These are phyloP conservation scores for Leccinum subrobustum DNA, from an alignment of 1,284 basidiomycete genomes.

Conservation along the genomic window DNA sequence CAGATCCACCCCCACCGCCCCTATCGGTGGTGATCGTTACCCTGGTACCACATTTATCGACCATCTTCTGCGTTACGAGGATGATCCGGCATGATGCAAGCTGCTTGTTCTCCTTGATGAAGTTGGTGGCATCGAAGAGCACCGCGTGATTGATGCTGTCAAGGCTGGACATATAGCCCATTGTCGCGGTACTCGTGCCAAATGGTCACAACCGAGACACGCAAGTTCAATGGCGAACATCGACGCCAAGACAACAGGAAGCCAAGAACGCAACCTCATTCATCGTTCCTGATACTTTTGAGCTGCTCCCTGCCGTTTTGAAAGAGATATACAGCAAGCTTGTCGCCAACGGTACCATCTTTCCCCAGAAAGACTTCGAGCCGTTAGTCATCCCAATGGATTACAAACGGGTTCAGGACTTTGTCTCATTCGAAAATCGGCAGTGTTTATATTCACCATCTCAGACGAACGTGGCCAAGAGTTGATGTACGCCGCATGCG, in stretches of 20 bases:
- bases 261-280: conserved; percentile 98
- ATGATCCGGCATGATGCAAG: conserved; percentile 92
- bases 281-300: conserved; percentile 97
- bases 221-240: conserved; percentile 99
- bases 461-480: conserved; percentile 99
- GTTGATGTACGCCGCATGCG: conserved; percentile 97
- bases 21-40: conserved; percentile 87
- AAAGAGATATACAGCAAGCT: conserved; percentile 86
- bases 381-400: conserved; percentile 98
- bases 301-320: conserved; percentile 87
- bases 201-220: conserved; percentile 99
- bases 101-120: conserved; percentile 98
- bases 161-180: conserved; percentile 94
- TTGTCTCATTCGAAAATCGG: conserved; percentile 97
- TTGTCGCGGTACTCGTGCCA: conserved; percentile 99
- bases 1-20: too few species aligned
- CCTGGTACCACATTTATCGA: conserved; percentile 99
- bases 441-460: conserved; percentile 99
- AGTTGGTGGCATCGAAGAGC: conserved; percentile 98
- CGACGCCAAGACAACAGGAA: conserved; percentile 92
- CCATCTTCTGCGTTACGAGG: conserved; percentile 96
- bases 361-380: conserved; percentile 77
- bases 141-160: conserved; percentile 98
- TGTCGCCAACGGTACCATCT: conserved; percentile 69
- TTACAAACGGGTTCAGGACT: conserved; percentile 99